phyloP scores from a whole-genome alignment of 768 basidiomycete genomes.

The Suillus decipiens region DNA sequence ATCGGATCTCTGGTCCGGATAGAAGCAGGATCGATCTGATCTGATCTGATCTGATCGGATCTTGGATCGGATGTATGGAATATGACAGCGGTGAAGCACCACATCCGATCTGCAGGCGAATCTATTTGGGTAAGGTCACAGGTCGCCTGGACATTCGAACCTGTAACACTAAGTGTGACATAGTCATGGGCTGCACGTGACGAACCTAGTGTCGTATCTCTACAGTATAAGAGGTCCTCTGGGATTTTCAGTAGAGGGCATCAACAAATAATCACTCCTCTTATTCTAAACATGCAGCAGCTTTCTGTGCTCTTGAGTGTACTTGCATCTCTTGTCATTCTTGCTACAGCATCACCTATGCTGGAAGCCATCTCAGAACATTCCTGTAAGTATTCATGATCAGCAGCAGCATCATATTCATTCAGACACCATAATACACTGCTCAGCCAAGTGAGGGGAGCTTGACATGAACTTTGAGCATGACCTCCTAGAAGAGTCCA shows the following conservation, averaged over 20 bases:
- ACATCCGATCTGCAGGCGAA: too few species aligned
- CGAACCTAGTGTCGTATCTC: too few species aligned
- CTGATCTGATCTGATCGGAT: too few species aligned
- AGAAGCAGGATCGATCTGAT: too few species aligned
- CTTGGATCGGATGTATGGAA: too few species aligned
- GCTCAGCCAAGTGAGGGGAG: background rate
- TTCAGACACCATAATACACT: background rate
- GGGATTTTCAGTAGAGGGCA: background rate
- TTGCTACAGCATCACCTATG: slow-evolving; percentile 4
- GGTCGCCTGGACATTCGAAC: too few species aligned
- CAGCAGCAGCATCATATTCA: background rate
- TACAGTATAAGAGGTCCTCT: background rate
- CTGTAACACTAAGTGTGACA: too few species aligned
- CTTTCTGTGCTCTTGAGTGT: slow-evolving; percentile 1
- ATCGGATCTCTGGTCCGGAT: too few species aligned
- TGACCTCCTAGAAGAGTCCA: background rate
- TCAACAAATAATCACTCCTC: background rate
- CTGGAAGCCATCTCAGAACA: background rate
- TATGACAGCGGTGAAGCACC: too few species aligned
- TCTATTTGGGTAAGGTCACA: too few species aligned
- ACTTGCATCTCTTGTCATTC: background rate
- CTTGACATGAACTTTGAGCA: background rate
- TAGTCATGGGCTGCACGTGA: too few species aligned
- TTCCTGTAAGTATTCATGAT: background rate
- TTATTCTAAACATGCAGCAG: slow-evolving; percentile 8